Evolutionary conservation across 345 rosid species (phyloP), one percentile per base, ranked within the genome.

Genomic region (Fremontodendron californicum): DNA sequence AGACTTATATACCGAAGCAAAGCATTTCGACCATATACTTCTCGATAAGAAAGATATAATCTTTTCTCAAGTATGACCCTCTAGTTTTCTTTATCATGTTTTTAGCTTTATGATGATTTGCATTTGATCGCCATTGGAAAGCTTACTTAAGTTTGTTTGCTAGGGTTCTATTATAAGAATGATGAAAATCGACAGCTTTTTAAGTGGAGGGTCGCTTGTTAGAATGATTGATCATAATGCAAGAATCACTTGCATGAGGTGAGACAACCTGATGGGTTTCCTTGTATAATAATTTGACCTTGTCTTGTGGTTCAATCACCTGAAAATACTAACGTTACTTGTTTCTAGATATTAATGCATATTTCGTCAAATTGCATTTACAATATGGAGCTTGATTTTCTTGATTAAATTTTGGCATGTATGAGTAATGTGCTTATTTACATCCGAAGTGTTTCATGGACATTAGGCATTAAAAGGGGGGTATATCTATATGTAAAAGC

Each of bases 161-260:
- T 27, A 91, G 96, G 91, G 93, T 43, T 80, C 89, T 0, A 42
- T 48, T 4, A 52, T 91, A 63, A 46, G 4, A 40, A 82, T 55
- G 64, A 39, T 78, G 65, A 82, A 81, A 52, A 78, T 81, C 0
- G 65, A 73, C 57, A 57, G 52, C 74, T 77, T 73, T 78, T 57
- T 76, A 6, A 57, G 64, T 8, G 82, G 79, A 52, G 81, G 75
- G 48, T 75, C 85, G 29, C 11, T 39, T 43, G 21, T 57, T 37
- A 31, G 51, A 15, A 76, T 78, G 49, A 71, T 15, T 48, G 91
- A 81, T 81, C 96, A 91, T 75, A 87, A 82, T 21, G 91, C 93
- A 6, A 87, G 91, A 82, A 84, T 91, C 71, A 88, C 93, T 77
- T 87, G 88, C 77, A 91, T 89, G 89, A 87, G 96, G 93, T 89